Evolutionary conservation across 2,329 filamentous ascomycete genomes (phyloP).

Genomic region (Ophiocordyceps unilateralis): DNA sequence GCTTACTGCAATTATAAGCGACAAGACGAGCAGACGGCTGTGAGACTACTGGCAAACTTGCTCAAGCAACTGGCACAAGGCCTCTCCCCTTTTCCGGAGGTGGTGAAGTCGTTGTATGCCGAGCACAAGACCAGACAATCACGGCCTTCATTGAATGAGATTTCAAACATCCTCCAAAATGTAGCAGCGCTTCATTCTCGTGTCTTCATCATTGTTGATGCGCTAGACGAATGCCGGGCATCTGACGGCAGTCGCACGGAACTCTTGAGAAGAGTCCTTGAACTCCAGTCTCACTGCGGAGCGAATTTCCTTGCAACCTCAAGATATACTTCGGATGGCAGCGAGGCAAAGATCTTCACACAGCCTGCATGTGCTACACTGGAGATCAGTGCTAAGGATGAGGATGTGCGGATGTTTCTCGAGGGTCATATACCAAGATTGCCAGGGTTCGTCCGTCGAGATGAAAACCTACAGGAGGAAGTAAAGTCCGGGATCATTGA

Average conservation of each 20-base stretch:
- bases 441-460: not conserved
- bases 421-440: not conserved
- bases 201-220: not conserved
- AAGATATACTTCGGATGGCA: not conserved
- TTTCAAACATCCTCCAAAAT: not conserved
- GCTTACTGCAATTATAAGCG: not conserved
- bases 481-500: not conserved
- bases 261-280: not conserved
- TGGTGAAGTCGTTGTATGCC: not conserved
- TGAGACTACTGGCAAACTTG: not conserved
- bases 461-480: not conserved
- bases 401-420: not conserved
- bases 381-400: not conserved
- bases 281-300: not conserved
- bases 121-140: not conserved
- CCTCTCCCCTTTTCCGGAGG: not conserved
- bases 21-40: not conserved
- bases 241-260: not conserved
- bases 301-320: not conserved
- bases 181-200: not conserved
- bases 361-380: not conserved
- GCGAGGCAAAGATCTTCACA: not conserved
- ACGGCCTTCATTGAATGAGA: not conserved
- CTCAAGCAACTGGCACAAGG: not conserved
- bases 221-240: not conserved